A percentile compares a stretch with the other conserved stretches of the same genome.
phyloP scores from a whole-genome alignment of 768 basidiomycete genomes.

The Tephrocybe sp. region DNA sequence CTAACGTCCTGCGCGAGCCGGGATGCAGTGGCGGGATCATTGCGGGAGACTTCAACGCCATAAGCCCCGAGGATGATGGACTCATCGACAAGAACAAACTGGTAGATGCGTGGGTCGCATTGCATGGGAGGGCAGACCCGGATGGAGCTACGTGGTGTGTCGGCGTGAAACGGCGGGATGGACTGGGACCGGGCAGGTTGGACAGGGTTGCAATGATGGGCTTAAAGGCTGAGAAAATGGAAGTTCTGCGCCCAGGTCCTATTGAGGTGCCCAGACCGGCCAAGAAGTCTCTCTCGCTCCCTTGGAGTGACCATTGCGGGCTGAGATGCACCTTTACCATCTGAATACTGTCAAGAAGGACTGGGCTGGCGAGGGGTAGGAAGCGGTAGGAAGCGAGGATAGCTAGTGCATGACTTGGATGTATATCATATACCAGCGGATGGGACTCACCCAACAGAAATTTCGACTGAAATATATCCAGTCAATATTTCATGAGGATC shows the following conservation, averaged over 20 bases:
- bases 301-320: too few relatives aligned
- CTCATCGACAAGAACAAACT: conserved; percentile 28
- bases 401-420: too few relatives aligned
- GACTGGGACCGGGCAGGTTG: conserved; percentile 32
- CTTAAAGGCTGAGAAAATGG: conserved; percentile 31
- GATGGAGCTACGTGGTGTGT: conserved; percentile 35
- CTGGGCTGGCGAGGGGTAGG: too few relatives aligned
- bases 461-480: too few relatives aligned
- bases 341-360: too few relatives aligned
- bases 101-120: conserved; percentile 41
- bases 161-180: conserved; percentile 24
- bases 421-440: too few relatives aligned
- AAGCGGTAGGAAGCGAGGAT: too few relatives aligned
- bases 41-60: conserved; percentile 49
- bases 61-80: conserved; percentile 32
- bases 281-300: too few relatives aligned
- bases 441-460: too few relatives aligned
- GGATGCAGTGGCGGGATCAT: conserved; percentile 34
- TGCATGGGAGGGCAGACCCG: conserved; percentile 26
- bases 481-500: conserved; percentile 49
- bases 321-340: too few relatives aligned
- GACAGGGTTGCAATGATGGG: conserved; percentile 42
- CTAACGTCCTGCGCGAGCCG: conserved; percentile 36
- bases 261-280: too few relatives aligned
- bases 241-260: conserved; percentile 34